Evolutionary conservation across 2,329 filamentous ascomycete genomes (phyloP).

Genomic region (Exophiala viscosa): DNA sequence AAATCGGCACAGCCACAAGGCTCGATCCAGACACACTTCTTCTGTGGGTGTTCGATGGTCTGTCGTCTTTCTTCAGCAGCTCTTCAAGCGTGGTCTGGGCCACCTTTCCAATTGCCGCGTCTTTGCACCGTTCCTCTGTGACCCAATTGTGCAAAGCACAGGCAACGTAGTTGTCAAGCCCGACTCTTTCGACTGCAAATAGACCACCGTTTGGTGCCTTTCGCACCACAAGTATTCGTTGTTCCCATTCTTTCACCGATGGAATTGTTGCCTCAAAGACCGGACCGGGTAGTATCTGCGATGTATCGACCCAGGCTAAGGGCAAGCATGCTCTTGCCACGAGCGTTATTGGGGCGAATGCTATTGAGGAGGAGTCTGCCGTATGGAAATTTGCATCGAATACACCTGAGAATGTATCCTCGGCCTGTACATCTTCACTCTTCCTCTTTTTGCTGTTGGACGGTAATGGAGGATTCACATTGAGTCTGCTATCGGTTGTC

Average conservation of each 20-base stretch:
- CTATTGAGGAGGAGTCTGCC: not conserved
- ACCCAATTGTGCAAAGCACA: conserved; percentile 24
- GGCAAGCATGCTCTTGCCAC: conserved; percentile 26
- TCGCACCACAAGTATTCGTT: conserved; percentile 21
- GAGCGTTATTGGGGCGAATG: conserved; percentile 21
- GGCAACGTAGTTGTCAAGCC: conserved; percentile 12
- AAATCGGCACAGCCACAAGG: conserved; percentile 8
- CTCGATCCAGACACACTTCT: conserved; percentile 16
- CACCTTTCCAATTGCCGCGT: conserved; percentile 22
- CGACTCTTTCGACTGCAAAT: conserved; percentile 25
- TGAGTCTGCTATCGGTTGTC: conserved; percentile 11
- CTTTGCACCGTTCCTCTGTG: conserved; percentile 19
- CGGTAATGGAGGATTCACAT: conserved; percentile 2
- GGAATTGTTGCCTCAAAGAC: conserved; percentile 21
- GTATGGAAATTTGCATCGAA: conserved; percentile 12
- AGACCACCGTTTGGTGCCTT: conserved; percentile 21
- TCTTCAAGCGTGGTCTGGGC: conserved; percentile 15
- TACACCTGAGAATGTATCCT: not conserved
- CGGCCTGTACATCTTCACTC: conserved; percentile 9
- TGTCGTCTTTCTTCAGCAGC: conserved; percentile 3
- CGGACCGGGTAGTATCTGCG: not conserved
- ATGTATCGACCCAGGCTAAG: conserved; percentile 22
- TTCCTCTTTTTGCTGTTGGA: conserved; percentile 18
- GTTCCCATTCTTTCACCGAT: conserved; percentile 21
- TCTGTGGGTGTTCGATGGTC: not conserved